A percentile compares a stretch with the other conserved stretches of the same genome.
Evolutionary conservation across 768 basidiomycete species (phyloP).

Genomic region (Pluteus cervinus): DNA sequence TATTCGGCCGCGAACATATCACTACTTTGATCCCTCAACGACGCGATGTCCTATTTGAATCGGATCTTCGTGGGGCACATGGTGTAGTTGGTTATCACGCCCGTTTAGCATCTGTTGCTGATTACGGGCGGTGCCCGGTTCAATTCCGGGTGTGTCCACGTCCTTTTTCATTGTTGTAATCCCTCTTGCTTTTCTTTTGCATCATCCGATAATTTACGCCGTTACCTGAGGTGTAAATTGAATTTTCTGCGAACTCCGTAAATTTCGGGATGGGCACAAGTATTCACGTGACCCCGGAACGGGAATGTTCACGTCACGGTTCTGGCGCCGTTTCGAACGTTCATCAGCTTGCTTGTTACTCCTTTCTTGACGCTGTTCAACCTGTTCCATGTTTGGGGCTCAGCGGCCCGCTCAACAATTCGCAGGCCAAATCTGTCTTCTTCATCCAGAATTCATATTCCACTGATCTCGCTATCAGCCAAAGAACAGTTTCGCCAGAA

Average conservation of each 20-base stretch:
- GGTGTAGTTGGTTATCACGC: constrained; percentile 11
- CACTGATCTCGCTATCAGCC: constrained; percentile 42
- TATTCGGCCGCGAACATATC: too few relatives aligned
- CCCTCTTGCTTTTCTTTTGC: too few relatives aligned
- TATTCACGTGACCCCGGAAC: constrained; percentile 28
- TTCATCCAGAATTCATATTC: constrained; percentile 30
- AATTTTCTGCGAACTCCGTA: too few relatives aligned
- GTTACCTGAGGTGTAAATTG: too few relatives aligned
- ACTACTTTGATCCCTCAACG: too few relatives aligned
- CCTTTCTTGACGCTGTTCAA: too few relatives aligned
- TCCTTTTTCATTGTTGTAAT: not conserved
- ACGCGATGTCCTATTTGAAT: too few relatives aligned
- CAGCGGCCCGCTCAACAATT: constrained; percentile 3
- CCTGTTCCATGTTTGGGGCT: too few relatives aligned
- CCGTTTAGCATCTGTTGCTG: constrained; percentile 7
- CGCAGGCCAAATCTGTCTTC: constrained; percentile 13
- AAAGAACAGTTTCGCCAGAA: constrained; percentile 53
- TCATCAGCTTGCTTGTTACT: not conserved
- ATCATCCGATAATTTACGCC: too few relatives aligned
- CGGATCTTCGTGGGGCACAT: constrained; percentile 6
- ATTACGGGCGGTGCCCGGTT: constrained; percentile 10
- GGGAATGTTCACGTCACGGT: constrained; percentile 14
- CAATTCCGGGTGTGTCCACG: constrained; percentile 11
- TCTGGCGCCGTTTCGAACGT: not conserved
- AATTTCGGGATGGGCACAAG: constrained; percentile 4